Base-by-base conservation (phyloP, 352 stramenopile species). In the Nothophytophthora sp. region DNA sequence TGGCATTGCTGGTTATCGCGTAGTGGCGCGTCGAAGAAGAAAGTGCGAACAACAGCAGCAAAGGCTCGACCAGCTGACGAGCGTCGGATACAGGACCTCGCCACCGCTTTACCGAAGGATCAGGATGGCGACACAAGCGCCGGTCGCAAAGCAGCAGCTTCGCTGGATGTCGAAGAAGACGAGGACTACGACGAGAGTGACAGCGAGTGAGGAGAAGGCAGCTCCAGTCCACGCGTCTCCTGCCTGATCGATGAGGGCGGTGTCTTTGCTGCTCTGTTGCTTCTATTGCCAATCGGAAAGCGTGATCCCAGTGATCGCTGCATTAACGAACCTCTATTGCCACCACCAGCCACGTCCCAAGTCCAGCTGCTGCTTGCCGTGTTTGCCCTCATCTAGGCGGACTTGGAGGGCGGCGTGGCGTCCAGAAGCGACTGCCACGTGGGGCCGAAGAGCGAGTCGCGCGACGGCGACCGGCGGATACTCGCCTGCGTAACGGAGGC, bases 101-200 rank as follows among this genome's bases (percentile, higher is more conserved):
- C 19, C 3, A 16, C 13, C 34, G 20, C 20, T 24, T 19, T 22
- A 28, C 27, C 20, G 16, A 39, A 59, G 19, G 29, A 40, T 34
- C 33, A 20, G 28, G 30, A 11, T 29, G 18, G 10, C 18, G 46
- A 33, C 10, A 25, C 12, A 15, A 23, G 16, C 18, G 29, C 25
- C 15, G 48, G 37, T 13, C 10, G 7, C 27, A 63, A 58, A 19
- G 5, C 29, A 45, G 15, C 32, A 41, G 13, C 28, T 32, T 30
- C 20, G n/a, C 45, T 78, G 35, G 35, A 60, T 11, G 78, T 91
- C 38, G 67, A 82, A 22, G 77, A 91, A 38, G 81, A 91, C 46
- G 76, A 87, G 22, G 52, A 88, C 50, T 90, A 91, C 40, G 81
- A 92, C 36, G 78, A 83, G 42, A 92, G 81, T 44, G 81, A 89